Evolutionary conservation across 257 asterid genomes (phyloP), one percentile per base, ranked within the genome.

Genomic region (Gentiana straminea): DNA sequence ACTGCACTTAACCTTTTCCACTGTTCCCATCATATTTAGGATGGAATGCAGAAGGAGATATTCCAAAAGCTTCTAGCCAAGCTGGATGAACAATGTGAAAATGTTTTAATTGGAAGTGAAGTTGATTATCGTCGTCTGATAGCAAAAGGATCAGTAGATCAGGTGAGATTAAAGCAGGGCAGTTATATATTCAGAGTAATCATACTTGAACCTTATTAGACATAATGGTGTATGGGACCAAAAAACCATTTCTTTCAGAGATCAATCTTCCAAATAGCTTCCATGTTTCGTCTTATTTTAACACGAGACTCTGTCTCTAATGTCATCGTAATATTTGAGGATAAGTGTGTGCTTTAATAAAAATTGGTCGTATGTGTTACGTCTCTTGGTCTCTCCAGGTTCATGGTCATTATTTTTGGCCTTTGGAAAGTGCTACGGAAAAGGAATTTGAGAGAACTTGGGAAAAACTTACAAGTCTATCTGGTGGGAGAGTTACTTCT

Each of bases 1-100:
- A 24, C 24, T 24, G 24, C 10, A 41, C 9, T 13, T 49, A 49
- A 44, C 10, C 57, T 12, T 60, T 58, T 37, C 52, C 46, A 56
- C 52, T n/a, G 33, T 49, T 60, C 48, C 37, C 24, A 57, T 55
- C 58, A 32, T 57, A 55, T 70, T 49, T 81, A 91, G 98, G 98
- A 91, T 74, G 98, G 98, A 60, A 91, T 91, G 98, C 98, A 91
- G 66, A 85, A 73, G 60, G 98, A 91, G 66, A 87, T 91, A 59
- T 91, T 91, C 63, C 75, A 79, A 35, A 86, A 84, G 71, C 75
- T 91, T 52, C 59, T 91, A 33, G 71, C 61, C 43, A 81, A 69
- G 63, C 62, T 91, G 71, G 94, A 83, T 65, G 76, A 83, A 53
- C 98, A 91, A 67, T 81, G 89, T 64, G 82, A 83, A 64, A 76